These are phyloP conservation scores for Turritis glabra DNA, from an alignment of 345 rosid genomes.

Conservation along the genomic window DNA sequence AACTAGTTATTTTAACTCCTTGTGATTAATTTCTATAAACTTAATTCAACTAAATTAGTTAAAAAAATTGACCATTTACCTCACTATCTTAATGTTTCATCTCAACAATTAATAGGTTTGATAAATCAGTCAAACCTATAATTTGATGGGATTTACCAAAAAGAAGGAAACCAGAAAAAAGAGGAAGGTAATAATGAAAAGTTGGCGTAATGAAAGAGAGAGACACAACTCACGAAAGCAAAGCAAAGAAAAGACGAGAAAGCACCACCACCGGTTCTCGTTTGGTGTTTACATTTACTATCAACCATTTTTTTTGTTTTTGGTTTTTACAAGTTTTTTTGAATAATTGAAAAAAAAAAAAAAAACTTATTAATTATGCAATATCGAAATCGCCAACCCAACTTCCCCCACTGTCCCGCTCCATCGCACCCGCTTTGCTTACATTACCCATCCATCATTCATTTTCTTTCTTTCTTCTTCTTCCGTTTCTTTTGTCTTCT, in stretches of 20 bases:
- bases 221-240: conserved; percentile 18
- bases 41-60: not conserved
- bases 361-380: too few relatives aligned
- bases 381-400: conserved; percentile 18
- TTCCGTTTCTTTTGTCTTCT: conserved; percentile 35
- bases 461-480: conserved; percentile 9
- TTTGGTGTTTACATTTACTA: conserved; percentile 34
- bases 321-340: not conserved
- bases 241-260: conserved; percentile 20
- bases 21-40: not conserved
- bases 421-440: conserved; percentile 34
- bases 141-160: not conserved
- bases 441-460: not conserved
- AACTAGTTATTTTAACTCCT: not conserved
- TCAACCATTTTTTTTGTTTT: not conserved
- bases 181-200: conserved; percentile 18
- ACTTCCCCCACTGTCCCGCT: conserved; percentile 37
- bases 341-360: too few relatives aligned
- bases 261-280: conserved; percentile 32
- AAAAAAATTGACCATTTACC: not conserved
- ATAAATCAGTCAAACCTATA: conserved; percentile 15
- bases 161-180: not conserved
- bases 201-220: conserved; percentile 27
- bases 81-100: not conserved
- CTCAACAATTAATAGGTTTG: conserved; percentile 11